Conservation (phyloP, 352 stramenopile species). For the Phytopythium mirpurense region DNA sequence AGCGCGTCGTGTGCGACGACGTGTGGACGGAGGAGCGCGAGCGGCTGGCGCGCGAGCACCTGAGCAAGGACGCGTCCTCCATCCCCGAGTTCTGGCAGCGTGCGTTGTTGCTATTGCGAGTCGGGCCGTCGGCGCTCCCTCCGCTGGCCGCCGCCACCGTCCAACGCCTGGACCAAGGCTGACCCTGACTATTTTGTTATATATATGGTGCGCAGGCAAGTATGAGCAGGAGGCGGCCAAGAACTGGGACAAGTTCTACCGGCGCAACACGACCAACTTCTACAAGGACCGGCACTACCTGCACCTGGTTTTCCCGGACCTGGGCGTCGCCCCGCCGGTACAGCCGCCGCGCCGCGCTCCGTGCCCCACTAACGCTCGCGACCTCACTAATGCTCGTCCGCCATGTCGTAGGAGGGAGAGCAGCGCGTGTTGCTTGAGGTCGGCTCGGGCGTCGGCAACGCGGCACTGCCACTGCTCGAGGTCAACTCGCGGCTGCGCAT, state of each 20-base stretch:
- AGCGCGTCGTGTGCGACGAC: slow-evolving; percentile 69
- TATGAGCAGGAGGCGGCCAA: slow-evolving; percentile 80
- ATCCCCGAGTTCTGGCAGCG: slow-evolving; percentile 80
- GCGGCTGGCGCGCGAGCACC: slow-evolving; percentile 53
- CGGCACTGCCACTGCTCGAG: slow-evolving; percentile 92
- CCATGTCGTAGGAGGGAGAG: slow-evolving; percentile 22
- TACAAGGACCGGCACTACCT: slow-evolving; percentile 96
- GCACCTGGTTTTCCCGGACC: slow-evolving; percentile 87
- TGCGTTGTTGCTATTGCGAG: too few species aligned
- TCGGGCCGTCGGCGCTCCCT: too few species aligned
- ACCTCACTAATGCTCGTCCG: too few species aligned
- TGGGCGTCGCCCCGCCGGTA: slow-evolving; percentile 57
- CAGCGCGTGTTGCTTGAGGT: slow-evolving; percentile 89
- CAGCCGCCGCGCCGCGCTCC: background rate
- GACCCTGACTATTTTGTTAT: too few species aligned
- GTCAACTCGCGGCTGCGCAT: slow-evolving; percentile 83
- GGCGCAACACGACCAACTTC: slow-evolving; percentile 91
- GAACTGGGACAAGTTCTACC: slow-evolving; percentile 95
- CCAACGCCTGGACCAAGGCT: too few species aligned
- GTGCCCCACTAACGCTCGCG: too few species aligned
- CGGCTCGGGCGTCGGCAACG: slow-evolving; percentile 94
- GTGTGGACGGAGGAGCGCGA: slow-evolving; percentile 82
- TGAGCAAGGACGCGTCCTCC: slow-evolving; percentile 69
- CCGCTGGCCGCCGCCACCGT: too few species aligned
- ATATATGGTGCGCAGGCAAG: slow-evolving; percentile 33